Base-by-base conservation (phyloP, 768 basidiomycete genomes). In the Tricholoma sp. region DNA sequence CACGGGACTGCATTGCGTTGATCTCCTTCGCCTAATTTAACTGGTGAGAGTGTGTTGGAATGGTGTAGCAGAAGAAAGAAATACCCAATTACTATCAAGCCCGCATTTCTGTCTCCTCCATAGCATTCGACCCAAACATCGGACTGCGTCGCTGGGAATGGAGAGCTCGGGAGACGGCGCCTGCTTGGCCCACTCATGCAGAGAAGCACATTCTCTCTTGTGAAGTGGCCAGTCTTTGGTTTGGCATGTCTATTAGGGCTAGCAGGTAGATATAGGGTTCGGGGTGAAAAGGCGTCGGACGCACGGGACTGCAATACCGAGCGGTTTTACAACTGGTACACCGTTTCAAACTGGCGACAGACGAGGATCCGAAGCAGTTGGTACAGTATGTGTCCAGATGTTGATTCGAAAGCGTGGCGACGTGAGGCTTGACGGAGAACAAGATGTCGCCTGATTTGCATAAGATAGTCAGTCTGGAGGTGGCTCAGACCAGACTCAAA, bases 121-220 rank as follows among this genome's bases (percentile, higher is more conserved):
- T 27, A 93, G 63, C 16, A 95, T 76, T 41, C 93, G 81, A 0
- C 83, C 92, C 12, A 98, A 72, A 60, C 86, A 88, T 52, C 95
- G 74, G 9, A 96, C 78, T 1, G 88, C 89, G 57, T 96, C 94
- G 31, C 79, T 84, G 0, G 94, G 91, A 16, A 87, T 64, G 4
- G 78, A 59, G 4, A 77, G 59, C 9, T 78, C 76, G 11, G 69
- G 57, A 2, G 80, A 80, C 2, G 81, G 79, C 5, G 82, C 82
- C 14, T 74, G 63, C 27, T 76, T 67, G 1, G 74, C 74, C 88
- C 85, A 87, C 54, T 71, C 72, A 55, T 77, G 78, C 8, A 95
- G 72, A 0, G 91, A 86, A 5, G 59, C 57, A 65, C 96, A 98
- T 77, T 98, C 95, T 1, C 70, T 68, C 69, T 86, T 90, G 69